These are phyloP conservation scores for Metschnikowia shivogae DNA, from an alignment of 805 yeast genomes.

Conservation along the genomic window DNA sequence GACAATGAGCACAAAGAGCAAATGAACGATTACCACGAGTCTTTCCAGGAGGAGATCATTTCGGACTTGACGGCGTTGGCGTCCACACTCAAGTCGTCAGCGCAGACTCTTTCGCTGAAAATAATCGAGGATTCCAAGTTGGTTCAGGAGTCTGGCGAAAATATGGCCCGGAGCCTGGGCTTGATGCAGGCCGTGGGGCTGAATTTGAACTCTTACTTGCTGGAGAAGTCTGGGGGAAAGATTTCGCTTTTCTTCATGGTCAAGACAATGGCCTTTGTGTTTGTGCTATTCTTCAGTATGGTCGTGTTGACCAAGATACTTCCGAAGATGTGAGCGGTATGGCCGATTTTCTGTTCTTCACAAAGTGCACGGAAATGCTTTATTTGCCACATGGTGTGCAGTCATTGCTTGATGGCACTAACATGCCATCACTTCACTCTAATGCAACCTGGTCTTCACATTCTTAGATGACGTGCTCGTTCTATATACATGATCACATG, in stretches of 20 bases:
- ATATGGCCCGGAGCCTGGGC: slow-evolving; percentile 23
- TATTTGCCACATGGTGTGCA: too few relatives aligned
- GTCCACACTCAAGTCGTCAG: slow-evolving; percentile 43
- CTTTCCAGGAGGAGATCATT: slow-evolving; percentile 46
- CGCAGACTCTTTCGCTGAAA: slow-evolving; percentile 37
- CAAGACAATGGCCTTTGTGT: slow-evolving; percentile 26
- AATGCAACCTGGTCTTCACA: not conserved
- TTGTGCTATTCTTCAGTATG: slow-evolving; percentile 29
- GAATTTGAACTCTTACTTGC: slow-evolving; percentile 35
- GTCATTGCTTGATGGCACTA: too few relatives aligned
- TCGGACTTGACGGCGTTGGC: slow-evolving; percentile 48
- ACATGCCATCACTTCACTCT: not conserved
- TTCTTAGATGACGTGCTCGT: not conserved
- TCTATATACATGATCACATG: slow-evolving; percentile 2
- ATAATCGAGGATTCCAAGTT: slow-evolving; percentile 32
- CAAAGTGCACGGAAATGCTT: too few relatives aligned
- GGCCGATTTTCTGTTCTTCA: too few relatives aligned
- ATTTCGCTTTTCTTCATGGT: slow-evolving; percentile 36
- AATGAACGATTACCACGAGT: slow-evolving; percentile 37
- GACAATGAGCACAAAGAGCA: slow-evolving; percentile 15
- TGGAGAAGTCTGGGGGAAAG: slow-evolving; percentile 38
- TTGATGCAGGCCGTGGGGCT: slow-evolving; percentile 26
- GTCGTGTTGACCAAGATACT: slow-evolving; percentile 32
- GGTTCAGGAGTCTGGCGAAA: slow-evolving; percentile 33
- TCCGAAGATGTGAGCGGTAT: slow-evolving; percentile 27